Evolutionary conservation across 2,329 filamentous ascomycete species (phyloP), one percentile per base, ranked within the genome.

Genomic region (Septoria petroselini): DNA sequence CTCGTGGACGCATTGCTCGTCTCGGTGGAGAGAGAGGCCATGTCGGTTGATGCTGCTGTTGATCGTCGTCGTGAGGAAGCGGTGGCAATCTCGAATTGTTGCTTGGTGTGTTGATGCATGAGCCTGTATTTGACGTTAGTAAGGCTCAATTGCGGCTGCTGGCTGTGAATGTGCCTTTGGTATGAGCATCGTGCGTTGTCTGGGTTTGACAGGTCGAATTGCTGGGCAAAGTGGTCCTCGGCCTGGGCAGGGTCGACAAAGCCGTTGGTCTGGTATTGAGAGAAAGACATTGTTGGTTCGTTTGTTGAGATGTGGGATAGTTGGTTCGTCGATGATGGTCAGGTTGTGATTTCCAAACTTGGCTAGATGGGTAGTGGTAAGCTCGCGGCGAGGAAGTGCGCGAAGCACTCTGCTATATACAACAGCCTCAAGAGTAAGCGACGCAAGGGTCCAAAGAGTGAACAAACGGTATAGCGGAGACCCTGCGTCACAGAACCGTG

Each of bases 101-200:
- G 68, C 62, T 73, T 74, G 55, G 74, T 76, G 65, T 76, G 73
- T 55, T 75, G 69, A 53, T 75, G 73, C 73, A 76, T 76, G 43
- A 75, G 66, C 41, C 73, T 75, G 40, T 4, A 19, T 15, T 3
- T 3, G 1, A 19, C 14, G 47, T 61, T 45, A 59, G 51, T 19
- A n/a, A 14, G n/a, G n/a, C n/a, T n/a, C n/a, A n/a, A 8, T 39
- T 7, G 11, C 12, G 3, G n/a, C 12, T 21, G n/a, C 17, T 15
- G 7, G 18, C 21, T n/a, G 4, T 3, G n/a, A 15, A 11, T 12
- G 27, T 14, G 11, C 73, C 67, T 71, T 54, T 72, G 68, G 50
- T 76, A 76, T 3, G 65, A 65, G 8, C 63, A 63, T 68, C 73
- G 73, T 40, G 73, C 67, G 25, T 59, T 48, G 7, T 65, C 64